Percentiles rank a stretch among this genome's conserved stretches.
Conservation (phyloP, 805 yeast genomes). For the Pichia californica region DNA sequence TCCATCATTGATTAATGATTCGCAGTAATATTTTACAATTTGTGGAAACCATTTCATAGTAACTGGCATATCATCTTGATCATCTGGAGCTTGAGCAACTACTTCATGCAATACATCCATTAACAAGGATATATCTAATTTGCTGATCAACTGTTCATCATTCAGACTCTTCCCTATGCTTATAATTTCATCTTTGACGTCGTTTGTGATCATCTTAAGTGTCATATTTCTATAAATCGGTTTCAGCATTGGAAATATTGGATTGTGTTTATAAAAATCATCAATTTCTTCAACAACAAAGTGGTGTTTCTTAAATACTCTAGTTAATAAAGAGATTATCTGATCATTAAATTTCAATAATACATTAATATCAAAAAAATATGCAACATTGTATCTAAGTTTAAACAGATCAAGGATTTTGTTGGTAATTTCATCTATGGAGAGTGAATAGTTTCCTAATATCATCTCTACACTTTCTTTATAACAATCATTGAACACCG, state of each 20-base stretch:
- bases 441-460: neutral
- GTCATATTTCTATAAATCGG: conserved; percentile 16
- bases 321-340: conserved; percentile 6
- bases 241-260: conserved; percentile 23
- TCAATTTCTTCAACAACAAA: conserved; percentile 13
- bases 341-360: conserved; percentile 5
- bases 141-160: neutral
- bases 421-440: conserved; percentile 1
- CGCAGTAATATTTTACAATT: conserved; percentile 19
- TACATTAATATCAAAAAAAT: conserved; percentile 2
- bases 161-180: neutral
- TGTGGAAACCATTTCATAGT: conserved; percentile 23
- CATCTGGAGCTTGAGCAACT: no score
- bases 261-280: conserved; percentile 20
- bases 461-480: neutral
- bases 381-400: neutral
- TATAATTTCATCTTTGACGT: neutral
- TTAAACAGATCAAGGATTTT: neutral
- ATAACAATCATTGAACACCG: conserved; percentile 1
- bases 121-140: neutral
- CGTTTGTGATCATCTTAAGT: conserved; percentile 2
- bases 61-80: conserved; percentile 7
- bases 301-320: conserved; percentile 8
- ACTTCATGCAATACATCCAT: neutral
- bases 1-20: conserved; percentile 16